Base-by-base conservation (phyloP, 2,329 filamentous ascomycete genomes). In the Samsoniella hepiali region DNA sequence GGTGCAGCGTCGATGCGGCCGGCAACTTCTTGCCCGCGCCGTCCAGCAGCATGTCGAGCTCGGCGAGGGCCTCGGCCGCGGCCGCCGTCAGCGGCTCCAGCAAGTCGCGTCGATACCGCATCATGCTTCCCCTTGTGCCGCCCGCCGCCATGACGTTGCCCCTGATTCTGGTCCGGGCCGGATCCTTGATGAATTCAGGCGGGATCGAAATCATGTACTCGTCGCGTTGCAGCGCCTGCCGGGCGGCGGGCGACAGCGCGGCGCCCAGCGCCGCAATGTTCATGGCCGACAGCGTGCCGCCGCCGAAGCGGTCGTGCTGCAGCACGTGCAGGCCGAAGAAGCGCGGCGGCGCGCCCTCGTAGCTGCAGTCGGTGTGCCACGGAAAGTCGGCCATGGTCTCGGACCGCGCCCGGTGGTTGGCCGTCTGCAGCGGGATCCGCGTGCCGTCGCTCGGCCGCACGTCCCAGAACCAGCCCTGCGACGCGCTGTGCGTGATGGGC, bases 281-380 rank as follows among this genome's bases (percentile, higher is more conserved):
- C 70, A 78, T 69, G n/a, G 74, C 68, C 0, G 77, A 79, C 0
- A 79, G 67, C 0, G 76, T 78, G 0, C 77, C 77, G 1, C 77
- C 77, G 2, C 77, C 76, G n/a, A 59, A 71, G 0, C 71, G 70
- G 63, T 80, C 78, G 32, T 73, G 72, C n/a, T 73, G 76, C 0
- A 80, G 71, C 0, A 79, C 76, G 15, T 79, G 77, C 0, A 79
- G 71, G 0, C 76, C 78, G 54, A 80, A 79, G 54, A 72, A 79
- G 3, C 73, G 62, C 2, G 78, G 77, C 1, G 75, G 70, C 0
- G 66, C 62, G 0, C 70, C 59, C 55, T 79, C 78, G 54, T 79
- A 79, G 65, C 76, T 78, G 67, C 78, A 79, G 55, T 79, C 77
- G 0, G 76, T 79, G 51, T 79, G 78, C 78, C 78, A 80, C 0